These are phyloP conservation scores for Agaricus blazei DNA, from an alignment of 768 basidiomycete species.

Conservation along the genomic window DNA sequence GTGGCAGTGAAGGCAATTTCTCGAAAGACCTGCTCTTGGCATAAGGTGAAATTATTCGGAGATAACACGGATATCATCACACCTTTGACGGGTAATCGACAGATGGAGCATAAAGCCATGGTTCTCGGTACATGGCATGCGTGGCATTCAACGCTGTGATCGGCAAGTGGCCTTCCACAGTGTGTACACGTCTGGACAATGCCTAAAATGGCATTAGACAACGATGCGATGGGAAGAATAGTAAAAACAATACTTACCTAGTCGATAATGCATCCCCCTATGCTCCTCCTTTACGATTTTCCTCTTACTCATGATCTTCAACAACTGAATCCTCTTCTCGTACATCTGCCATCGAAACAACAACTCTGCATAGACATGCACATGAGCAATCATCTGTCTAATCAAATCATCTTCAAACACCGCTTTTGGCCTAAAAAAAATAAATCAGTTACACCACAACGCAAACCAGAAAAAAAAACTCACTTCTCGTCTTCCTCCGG, in stretches of 20 bases:
- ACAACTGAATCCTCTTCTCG: constrained; percentile 66
- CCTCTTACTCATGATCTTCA: constrained; percentile 53
- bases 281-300: constrained; percentile 12
- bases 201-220: constrained; percentile 23
- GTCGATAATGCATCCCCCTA: constrained; percentile 23
- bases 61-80: constrained; percentile 9
- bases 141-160: constrained; percentile 34
- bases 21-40: constrained; percentile 46
- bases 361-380: constrained; percentile 70
- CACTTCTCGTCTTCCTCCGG: constrained; percentile 19
- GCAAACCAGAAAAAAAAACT: constrained; percentile 12
- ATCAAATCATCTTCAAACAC: constrained; percentile 35
- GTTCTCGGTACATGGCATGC: constrained; percentile 37
- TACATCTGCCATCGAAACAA: constrained; percentile 69
- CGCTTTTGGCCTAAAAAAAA: constrained; percentile 15
- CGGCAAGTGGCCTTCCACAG: constrained; percentile 32
- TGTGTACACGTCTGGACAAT: constrained; percentile 35
- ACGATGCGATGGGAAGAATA: neutral
- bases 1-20: constrained; percentile 54
- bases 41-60: neutral
- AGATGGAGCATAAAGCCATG: constrained; percentile 61
- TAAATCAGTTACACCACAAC: constrained; percentile 8
- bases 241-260: constrained; percentile 25
- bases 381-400: constrained; percentile 43
- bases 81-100: constrained; percentile 76